Percentiles rank a stretch among this genome's conserved stretches.
Conservation (phyloP, 1,284 basidiomycete genomes). For the Xanthoconium separans region DNA sequence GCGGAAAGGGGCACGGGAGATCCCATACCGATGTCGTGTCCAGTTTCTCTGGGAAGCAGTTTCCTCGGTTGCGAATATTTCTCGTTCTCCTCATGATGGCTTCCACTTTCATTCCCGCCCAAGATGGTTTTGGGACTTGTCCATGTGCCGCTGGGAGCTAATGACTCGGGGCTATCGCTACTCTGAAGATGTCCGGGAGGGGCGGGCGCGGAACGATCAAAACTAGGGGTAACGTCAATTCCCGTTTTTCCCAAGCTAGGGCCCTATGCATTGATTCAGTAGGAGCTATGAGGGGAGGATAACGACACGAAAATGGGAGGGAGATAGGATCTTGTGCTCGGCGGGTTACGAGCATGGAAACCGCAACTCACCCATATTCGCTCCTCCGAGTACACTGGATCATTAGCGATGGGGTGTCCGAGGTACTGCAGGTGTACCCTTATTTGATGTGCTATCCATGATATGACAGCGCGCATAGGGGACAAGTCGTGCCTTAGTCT, state of each 20-base stretch:
- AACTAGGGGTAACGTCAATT: constrained; percentile 67
- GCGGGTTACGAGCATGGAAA: not conserved
- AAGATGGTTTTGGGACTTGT: constrained; percentile 24
- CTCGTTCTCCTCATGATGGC: constrained; percentile 14
- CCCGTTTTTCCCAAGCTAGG: constrained; percentile 77
- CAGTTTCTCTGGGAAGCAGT: constrained; percentile 75
- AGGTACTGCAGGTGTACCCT: constrained; percentile 96
- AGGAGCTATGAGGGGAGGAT: not conserved
- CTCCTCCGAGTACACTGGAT: constrained; percentile 79
- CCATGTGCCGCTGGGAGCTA: constrained; percentile 18
- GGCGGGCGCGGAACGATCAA: constrained; percentile 61
- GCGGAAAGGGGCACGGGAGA: constrained; percentile 84
- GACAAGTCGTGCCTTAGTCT: not conserved
- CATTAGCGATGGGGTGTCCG: constrained; percentile 92
- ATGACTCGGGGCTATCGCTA: constrained; percentile 37
- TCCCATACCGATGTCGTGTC: constrained; percentile 85
- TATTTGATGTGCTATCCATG: constrained; percentile 80
- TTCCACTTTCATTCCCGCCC: not conserved
- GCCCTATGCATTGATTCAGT: constrained; percentile 48
- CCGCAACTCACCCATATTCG: constrained; percentile 72
- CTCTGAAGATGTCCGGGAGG: constrained; percentile 56
- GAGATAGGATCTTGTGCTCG: too few relatives aligned
- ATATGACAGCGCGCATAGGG: constrained; percentile 6
- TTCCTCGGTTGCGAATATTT: constrained; percentile 35
- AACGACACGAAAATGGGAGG: too few relatives aligned